A percentile compares a stretch with the other conserved stretches of the same genome.
These are phyloP conservation scores for Cicer judaicum DNA, from an alignment of 306 rosid genomes.

Conservation along the genomic window DNA sequence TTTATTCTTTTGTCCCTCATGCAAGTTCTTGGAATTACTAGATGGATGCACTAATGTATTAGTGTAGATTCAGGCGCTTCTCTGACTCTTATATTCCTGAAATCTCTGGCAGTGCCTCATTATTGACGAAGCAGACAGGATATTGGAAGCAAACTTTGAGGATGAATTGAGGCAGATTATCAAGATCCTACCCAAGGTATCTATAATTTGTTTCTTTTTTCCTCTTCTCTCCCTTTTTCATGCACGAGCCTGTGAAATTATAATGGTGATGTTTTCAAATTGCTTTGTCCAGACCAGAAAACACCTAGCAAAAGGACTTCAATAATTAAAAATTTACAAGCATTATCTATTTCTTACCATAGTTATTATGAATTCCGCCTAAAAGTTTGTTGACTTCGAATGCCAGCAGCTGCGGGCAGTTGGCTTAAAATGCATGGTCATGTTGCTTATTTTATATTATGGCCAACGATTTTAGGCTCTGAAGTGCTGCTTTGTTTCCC, in stretches of 20 bases:
- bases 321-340: not conserved
- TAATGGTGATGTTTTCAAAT: not conserved
- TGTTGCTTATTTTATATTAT: constrained; percentile 1
- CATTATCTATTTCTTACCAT: not conserved
- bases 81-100: constrained; percentile 33
- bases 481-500: not conserved
- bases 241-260: constrained; percentile 22
- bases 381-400: too few relatives aligned
- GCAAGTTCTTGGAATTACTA: not conserved
- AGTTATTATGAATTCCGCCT: too few relatives aligned
- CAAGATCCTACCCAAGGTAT: constrained; percentile 83
- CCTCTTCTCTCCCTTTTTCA: not conserved
- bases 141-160: constrained; percentile 93
- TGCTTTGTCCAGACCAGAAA: constrained; percentile 6
- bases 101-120: constrained; percentile 72
- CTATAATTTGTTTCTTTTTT: not conserved
- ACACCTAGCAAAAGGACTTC: constrained; percentile 2
- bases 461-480: constrained; percentile 11
- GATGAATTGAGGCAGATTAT: constrained; percentile 94
- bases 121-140: constrained; percentile 97
- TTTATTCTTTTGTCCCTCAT: not conserved
- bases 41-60: constrained; percentile 24
- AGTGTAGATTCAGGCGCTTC: constrained; percentile 40
- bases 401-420: too few relatives aligned
- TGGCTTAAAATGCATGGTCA: constrained; percentile 1